Percentiles rank a stretch among this genome's conserved stretches.
phyloP scores from a whole-genome alignment of 2,329 filamentous ascomycete species.

The Colletotrichum tamarilloi region DNA sequence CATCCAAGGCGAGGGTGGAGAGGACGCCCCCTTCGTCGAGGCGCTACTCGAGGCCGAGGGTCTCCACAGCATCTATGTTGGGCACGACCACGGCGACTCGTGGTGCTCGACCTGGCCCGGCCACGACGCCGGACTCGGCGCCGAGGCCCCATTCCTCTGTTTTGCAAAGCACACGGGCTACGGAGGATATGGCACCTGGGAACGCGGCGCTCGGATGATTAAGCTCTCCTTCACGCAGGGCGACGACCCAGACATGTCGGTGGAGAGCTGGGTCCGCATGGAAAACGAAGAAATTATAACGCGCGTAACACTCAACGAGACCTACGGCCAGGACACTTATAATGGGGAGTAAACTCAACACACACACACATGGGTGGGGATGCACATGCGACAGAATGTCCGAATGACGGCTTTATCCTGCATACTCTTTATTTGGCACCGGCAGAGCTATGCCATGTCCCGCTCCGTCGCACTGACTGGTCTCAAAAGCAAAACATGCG shows the following conservation, averaged over 20 bases:
- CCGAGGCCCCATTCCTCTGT: constrained; percentile 54
- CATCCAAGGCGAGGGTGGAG: constrained; percentile 45
- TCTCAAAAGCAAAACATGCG: constrained; percentile 20
- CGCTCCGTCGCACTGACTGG: background rate
- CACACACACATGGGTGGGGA: background rate
- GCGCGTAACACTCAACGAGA: constrained; percentile 66
- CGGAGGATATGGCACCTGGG: constrained; percentile 75
- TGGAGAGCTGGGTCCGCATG: constrained; percentile 71
- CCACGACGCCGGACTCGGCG: constrained; percentile 38
- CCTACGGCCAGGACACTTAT: constrained; percentile 68
- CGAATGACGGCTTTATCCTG: background rate
- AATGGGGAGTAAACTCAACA: constrained; percentile 17
- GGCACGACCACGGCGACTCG: constrained; percentile 66
- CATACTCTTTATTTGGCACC: background rate
- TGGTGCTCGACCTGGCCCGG: constrained; percentile 52
- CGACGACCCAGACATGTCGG: constrained; percentile 47
- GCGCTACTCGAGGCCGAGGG: constrained; percentile 59
- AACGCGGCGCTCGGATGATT: constrained; percentile 63
- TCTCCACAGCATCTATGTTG: constrained; percentile 61
- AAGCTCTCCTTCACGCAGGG: constrained; percentile 42
- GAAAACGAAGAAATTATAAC: constrained; percentile 65
- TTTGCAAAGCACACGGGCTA: constrained; percentile 78
- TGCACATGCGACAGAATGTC: background rate
- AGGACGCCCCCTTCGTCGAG: constrained; percentile 63
- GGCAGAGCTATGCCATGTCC: background rate